Conservation (phyloP, 768 basidiomycete genomes). For the Megacollybia marginata region DNA sequence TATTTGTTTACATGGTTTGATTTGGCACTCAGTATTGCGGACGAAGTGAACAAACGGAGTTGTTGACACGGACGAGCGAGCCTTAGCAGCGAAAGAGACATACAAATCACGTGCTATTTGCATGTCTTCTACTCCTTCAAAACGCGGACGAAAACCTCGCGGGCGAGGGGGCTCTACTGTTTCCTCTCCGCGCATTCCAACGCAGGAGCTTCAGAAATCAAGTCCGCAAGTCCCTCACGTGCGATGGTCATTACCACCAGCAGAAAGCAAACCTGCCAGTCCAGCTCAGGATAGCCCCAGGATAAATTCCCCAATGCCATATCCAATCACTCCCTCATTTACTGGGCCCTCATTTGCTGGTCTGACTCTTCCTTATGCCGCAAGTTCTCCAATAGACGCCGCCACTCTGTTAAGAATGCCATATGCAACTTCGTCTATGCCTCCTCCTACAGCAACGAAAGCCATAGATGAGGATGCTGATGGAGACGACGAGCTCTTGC, state of each 20-base stretch:
- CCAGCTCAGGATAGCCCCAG: conserved; percentile 1
- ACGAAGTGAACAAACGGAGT: too few species aligned
- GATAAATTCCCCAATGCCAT: background rate
- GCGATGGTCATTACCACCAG: conserved; percentile 26
- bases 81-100: too few species aligned
- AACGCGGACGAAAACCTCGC: conserved; percentile 42
- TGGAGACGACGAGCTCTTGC: conserved; percentile 71
- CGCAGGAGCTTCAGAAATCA: conserved; percentile 10
- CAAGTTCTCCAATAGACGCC: background rate
- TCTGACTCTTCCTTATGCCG: background rate
- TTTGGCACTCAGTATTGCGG: too few species aligned
- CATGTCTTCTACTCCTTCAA: conserved; percentile 14
- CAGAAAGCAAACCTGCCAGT: conserved; percentile 3
- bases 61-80: too few species aligned
- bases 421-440: background rate
- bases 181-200: conserved; percentile 19
- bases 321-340: background rate
- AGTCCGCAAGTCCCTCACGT: conserved; percentile 27
- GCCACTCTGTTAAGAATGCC: background rate
- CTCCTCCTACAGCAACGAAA: conserved; percentile 4
- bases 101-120: too few species aligned
- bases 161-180: conserved; percentile 19
- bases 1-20: too few species aligned
- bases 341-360: background rate
- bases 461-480: conserved; percentile 50